These are phyloP conservation scores for Phytophthora tubulina DNA, from an alignment of 352 stramenopile genomes.

Conservation along the genomic window DNA sequence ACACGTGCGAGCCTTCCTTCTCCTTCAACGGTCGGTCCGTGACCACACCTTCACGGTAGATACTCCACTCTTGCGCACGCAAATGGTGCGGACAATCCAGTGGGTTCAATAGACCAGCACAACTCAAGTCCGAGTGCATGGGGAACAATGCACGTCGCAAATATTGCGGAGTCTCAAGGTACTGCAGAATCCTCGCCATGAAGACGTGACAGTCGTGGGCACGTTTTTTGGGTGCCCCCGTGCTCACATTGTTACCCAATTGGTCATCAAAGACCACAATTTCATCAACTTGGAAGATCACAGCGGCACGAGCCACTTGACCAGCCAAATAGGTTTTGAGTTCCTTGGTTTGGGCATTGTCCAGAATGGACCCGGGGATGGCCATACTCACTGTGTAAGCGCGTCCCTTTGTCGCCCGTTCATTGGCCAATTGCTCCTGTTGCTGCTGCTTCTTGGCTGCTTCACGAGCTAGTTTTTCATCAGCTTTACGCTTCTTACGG, in stretches of 20 bases:
- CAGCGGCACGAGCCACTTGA: constrained; percentile 96
- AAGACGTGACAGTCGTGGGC: constrained; percentile 87
- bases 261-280: constrained; percentile 99
- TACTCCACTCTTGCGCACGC: constrained; percentile 92
- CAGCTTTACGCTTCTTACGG: constrained; percentile 76
- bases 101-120: constrained; percentile 96
- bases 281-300: constrained; percentile 99
- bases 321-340: constrained; percentile 96
- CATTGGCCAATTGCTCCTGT: constrained; percentile 34
- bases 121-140: constrained; percentile 97
- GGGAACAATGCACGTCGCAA: constrained; percentile 97
- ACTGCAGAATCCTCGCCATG: constrained; percentile 95
- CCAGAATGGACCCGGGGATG: constrained; percentile 96
- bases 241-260: constrained; percentile 65
- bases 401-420: constrained; percentile 67
- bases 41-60: constrained; percentile 94
- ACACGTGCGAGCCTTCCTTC: constrained; percentile 85
- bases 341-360: constrained; percentile 98
- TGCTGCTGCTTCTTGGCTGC: constrained; percentile 50
- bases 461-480: constrained; percentile 58
- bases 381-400: constrained; percentile 97
- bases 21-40: constrained; percentile 87
- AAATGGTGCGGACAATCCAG: constrained; percentile 98
- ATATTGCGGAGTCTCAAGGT: constrained; percentile 99
- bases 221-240: constrained; percentile 61